Evolutionary conservation across 768 basidiomycete genomes (phyloP).

Genomic region (Pleurotus djamor): DNA sequence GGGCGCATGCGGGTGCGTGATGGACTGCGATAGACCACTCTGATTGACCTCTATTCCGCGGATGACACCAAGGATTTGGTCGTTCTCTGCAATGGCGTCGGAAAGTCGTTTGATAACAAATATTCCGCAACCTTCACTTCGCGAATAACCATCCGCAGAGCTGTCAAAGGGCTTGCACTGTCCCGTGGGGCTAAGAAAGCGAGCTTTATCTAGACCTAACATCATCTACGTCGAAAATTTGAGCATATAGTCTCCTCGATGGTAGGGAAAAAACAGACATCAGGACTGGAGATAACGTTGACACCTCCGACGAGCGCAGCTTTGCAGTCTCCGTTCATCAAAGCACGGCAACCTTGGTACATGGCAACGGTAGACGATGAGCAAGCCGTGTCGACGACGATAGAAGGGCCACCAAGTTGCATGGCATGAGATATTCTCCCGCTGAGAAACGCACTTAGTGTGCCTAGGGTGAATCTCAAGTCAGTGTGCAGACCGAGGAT

Average conservation of each 20-base stretch:
- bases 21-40: slow-evolving; percentile 11
- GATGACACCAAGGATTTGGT: neutral
- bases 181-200: slow-evolving; percentile 65
- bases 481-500: neutral
- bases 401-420: slow-evolving; percentile 66
- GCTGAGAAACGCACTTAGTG: slow-evolving; percentile 62
- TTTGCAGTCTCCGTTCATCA: slow-evolving; percentile 64
- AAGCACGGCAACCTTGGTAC: slow-evolving; percentile 66
- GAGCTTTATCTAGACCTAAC: slow-evolving; percentile 49
- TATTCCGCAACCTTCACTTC: slow-evolving; percentile 67
- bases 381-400: slow-evolving; percentile 74
- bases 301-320: slow-evolving; percentile 73
- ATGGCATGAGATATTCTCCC: slow-evolving; percentile 70
- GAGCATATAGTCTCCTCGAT: neutral
- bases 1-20: slow-evolving; percentile 35
- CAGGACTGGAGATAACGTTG: slow-evolving; percentile 67
- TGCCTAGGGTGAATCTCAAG: slow-evolving; percentile 38
- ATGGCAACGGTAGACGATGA: slow-evolving; percentile 70
- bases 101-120: slow-evolving; percentile 1
- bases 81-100: neutral
- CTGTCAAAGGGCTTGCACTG: slow-evolving; percentile 73
- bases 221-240: neutral
- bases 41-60: neutral
- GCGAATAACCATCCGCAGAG: slow-evolving; percentile 71
- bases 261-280: slow-evolving; percentile 41